Base-by-base conservation (phyloP, 2,329 filamentous ascomycete genomes). In the Calonectria henricotiae region DNA sequence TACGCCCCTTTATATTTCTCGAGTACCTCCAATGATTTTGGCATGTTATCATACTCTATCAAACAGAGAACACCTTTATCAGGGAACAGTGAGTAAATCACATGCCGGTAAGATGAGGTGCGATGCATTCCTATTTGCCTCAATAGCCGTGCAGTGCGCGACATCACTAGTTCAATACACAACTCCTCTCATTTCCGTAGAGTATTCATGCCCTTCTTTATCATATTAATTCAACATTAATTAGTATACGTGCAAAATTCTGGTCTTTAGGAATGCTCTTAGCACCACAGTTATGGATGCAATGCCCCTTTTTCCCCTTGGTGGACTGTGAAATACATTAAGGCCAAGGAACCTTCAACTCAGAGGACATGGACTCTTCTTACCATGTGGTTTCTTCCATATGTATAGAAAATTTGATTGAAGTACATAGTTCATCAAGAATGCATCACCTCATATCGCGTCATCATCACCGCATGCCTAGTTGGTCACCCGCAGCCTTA, bases 371-470 rank as follows among this genome's bases (percentile, higher is more conserved):
- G 20, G 4, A 13, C 5, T 55, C 32, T 23, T n/a, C 23, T 3
- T 6, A 4, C 5, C 17, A 35, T 15, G 2, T 41, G 1, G 20
- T 32, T 13, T 6, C 32, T 35, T 44, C n/a, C 41, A 32, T 32
- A 58, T n/a, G 25, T 41, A 8, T 32, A 5, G 8, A 8, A 5
- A 32, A 3, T 32, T 44, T 17, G 8, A n/a, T 7, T 27, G 27
- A 51, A 37, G 30, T 58, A 43, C 30, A n/a, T 46, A 43, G 27
- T 20, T 12, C n/a, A 44, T 62, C 44, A 17, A 23, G 32, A 23
- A 71, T 62, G 39, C 44, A 71, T 72, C 70, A 71, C 70, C 54
- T 72, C 70, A 72, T 72, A 37, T 72, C 61, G 46, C 65, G 54
- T 68, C 51, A 71, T 70, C 27, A 7, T 63, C 32, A 30, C 39